Percentiles rank a stretch among this genome's conserved stretches.
These are phyloP conservation scores for Polysphondylium violaceum DNA, from an alignment of 78 protist species.

Conservation along the genomic window DNA sequence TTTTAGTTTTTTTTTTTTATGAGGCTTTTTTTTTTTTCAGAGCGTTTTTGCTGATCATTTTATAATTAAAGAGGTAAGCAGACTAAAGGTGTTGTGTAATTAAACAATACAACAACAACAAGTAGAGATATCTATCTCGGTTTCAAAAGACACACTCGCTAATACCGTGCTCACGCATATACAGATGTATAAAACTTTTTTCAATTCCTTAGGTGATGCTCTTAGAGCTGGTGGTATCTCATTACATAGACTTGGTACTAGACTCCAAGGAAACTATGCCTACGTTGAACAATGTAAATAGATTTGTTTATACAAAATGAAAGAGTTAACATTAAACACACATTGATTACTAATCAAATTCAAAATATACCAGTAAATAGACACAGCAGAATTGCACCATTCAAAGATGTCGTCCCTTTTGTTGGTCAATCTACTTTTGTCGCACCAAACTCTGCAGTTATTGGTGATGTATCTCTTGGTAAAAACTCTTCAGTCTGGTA, in stretches of 20 bases:
- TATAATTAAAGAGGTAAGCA: no score
- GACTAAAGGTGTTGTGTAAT: no score
- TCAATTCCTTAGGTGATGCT: slow-evolving; percentile 14
- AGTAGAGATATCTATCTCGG: no score
- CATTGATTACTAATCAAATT: not conserved
- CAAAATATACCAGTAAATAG: slow-evolving; percentile 25
- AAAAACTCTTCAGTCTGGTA: slow-evolving; percentile 48
- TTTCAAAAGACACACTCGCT: no score
- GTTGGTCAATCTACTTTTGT: slow-evolving; percentile 43
- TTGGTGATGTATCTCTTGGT: slow-evolving; percentile 73
- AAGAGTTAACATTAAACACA: not conserved
- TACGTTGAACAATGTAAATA: slow-evolving; percentile 63
- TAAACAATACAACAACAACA: no score
- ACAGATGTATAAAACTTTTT: not conserved
- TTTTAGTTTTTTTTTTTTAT: not conserved
- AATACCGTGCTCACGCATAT: not conserved
- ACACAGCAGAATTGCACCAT: slow-evolving; percentile 48
- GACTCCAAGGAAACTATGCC: slow-evolving; percentile 67
- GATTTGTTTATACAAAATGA: not conserved
- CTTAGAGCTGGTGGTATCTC: slow-evolving; percentile 20
- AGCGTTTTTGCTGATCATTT: not conserved
- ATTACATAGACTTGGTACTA: slow-evolving; percentile 40
- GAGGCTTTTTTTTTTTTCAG: not conserved
- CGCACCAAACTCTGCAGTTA: slow-evolving; percentile 72
- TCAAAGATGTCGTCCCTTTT: slow-evolving; percentile 7